Percentiles rank a stretch among this genome's conserved stretches.
Conservation (phyloP, 2,329 filamentous ascomycete species). For the Stachybotrys chlorohalonatus region DNA sequence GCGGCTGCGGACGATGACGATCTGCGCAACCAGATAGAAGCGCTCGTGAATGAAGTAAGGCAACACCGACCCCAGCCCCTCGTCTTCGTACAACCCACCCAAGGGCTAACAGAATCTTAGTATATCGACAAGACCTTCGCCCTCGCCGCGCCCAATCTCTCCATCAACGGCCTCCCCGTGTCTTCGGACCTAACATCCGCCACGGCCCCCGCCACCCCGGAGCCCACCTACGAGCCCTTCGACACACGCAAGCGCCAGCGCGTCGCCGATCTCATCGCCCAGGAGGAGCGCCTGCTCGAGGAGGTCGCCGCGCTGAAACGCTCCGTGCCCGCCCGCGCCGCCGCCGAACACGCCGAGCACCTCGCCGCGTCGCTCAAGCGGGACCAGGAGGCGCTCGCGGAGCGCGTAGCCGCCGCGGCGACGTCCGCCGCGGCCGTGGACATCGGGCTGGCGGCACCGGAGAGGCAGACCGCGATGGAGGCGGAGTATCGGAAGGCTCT, state of each 20-base stretch:
- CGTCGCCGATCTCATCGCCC: constrained; percentile 50
- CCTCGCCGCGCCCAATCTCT: constrained; percentile 49
- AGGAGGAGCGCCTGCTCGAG: constrained; percentile 55
- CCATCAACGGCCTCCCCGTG: constrained; percentile 52
- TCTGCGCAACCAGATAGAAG: constrained; percentile 48
- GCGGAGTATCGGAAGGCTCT: constrained; percentile 36
- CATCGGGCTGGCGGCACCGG: constrained; percentile 25
- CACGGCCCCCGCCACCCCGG: constrained; percentile 9
- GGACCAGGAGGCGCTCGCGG: constrained; percentile 37
- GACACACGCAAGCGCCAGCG: constrained; percentile 48
- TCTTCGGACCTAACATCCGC: constrained; percentile 21
- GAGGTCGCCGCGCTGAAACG: constrained; percentile 54
- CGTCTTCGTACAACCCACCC: neutral
- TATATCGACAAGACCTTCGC: constrained; percentile 54
- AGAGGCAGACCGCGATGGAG: constrained; percentile 36
- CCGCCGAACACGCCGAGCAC: constrained; percentile 30
- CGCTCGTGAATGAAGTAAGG: constrained; percentile 48
- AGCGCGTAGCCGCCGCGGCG: constrained; percentile 12
- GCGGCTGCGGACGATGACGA: constrained; percentile 40
- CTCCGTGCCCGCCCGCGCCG: constrained; percentile 36
- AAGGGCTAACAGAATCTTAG: constrained; percentile 20
- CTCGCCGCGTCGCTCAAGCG: constrained; percentile 28
- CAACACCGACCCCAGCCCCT: neutral
- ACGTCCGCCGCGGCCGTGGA: constrained; percentile 6
- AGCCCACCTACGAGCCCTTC: constrained; percentile 46